Base-by-base conservation (phyloP, 371 early-diverging fungal genomes). In the Mucor circinelloides region DNA sequence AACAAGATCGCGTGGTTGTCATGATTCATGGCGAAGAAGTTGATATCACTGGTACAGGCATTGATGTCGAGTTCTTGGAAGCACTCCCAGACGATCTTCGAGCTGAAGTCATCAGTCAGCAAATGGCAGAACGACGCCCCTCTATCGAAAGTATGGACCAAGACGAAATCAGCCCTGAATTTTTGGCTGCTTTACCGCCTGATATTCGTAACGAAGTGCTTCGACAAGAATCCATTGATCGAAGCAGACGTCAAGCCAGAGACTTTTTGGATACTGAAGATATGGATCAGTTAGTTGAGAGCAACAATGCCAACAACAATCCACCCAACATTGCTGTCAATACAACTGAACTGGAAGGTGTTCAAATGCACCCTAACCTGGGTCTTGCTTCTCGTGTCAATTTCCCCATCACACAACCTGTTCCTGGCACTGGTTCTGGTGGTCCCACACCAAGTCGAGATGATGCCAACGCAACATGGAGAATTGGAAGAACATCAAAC, bases 21-120 rank as follows among this genome's bases (percentile, higher is more conserved):
- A 79, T 74, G 8, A 78, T 82, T 58, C 86, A 83, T 32, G 81
- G 83, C 8, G 78, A 88, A 56, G 66, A 79, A 59, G 86, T 97
- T 0, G 98, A 99, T 70, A 94, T 99, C 31, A 93, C 97, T 2
- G 94, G 94, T 23, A 91, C 94, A 34, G 98, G 97, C 21, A 97
- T 98, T 46, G 99, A 99, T 71, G 87, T 90, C 0, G 93, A 93
- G 64, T 99, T 99, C 76, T 79, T 99, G 66, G 92, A 94, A 70
- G 99, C 99, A 0, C 79, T 99, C 36, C 99, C 99, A 0, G 97
- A 97, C 36, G 98, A 98, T 58, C 72, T 99, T 74, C 91, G 97
- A 32, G 88, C 87, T 66, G 99, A 99, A 74, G 97, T 98, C 6
- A 79, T 97, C 27, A 90, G 88, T 66, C 93, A 95, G 30, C 79